phyloP scores from a whole-genome alignment of 179 eudicot genomes.

The Silene vulgaris region DNA sequence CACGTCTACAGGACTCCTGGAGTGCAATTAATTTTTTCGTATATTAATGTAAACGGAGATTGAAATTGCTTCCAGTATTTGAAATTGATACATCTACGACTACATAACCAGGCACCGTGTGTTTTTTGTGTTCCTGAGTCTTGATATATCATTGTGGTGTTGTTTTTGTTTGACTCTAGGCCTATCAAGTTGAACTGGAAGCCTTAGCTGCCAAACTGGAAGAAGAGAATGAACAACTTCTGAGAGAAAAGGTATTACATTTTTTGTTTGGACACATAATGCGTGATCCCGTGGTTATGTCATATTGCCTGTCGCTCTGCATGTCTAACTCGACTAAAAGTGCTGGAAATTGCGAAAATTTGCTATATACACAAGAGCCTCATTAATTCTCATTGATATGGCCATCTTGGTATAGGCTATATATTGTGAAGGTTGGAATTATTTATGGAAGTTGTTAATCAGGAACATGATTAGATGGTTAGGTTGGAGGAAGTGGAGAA shows the following conservation, averaged over 20 bases:
- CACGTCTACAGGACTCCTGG: not conserved
- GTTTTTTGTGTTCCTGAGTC: not conserved
- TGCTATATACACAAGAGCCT: not conserved
- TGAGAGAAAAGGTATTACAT: constrained; percentile 58
- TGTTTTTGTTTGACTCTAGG: constrained; percentile 38
- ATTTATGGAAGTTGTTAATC: not conserved
- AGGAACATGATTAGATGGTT: too few species aligned
- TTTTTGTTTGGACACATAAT: not conserved
- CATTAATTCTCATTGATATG: not conserved
- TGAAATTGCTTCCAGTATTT: not conserved
- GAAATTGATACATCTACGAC: not conserved
- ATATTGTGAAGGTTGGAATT: not conserved
- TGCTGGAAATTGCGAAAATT: not conserved
- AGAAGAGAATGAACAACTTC: constrained; percentile 66
- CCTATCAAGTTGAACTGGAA: constrained; percentile 81
- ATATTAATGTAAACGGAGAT: not conserved
- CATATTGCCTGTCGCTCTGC: not conserved
- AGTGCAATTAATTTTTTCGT: not conserved
- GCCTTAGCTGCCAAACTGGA: constrained; percentile 71
- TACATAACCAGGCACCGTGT: not conserved
- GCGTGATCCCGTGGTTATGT: constrained; percentile 1
- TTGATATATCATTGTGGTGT: constrained; percentile 1
- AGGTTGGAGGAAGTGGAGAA: too few species aligned
- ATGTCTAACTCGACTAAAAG: not conserved
- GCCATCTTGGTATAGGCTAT: not conserved